A percentile compares a stretch with the other conserved stretches of the same genome.
Conservation (phyloP, 352 stramenopile species). For the Pythium volutum region DNA sequence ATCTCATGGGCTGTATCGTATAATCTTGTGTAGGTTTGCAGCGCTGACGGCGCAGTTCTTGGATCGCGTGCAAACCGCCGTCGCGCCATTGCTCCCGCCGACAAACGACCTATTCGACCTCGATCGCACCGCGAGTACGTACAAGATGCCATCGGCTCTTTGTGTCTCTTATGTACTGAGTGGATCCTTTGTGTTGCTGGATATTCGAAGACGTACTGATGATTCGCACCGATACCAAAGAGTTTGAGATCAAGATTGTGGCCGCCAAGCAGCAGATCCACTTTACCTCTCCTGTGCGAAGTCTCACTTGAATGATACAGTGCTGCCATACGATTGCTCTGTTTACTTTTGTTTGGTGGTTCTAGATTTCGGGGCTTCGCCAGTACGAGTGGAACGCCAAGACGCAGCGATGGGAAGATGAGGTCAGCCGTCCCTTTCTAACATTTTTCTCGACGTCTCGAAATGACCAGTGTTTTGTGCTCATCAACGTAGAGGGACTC, state of each 20-base stretch:
- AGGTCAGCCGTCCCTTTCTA: conserved; percentile 30
- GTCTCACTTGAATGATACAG: too few relatives aligned
- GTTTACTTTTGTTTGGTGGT: not conserved
- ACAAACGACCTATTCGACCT: conserved; percentile 60
- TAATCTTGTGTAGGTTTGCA: conserved; percentile 37
- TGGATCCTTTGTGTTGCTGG: not conserved
- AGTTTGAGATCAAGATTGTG: conserved; percentile 64
- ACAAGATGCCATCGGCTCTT: not conserved
- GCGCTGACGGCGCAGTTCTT: conserved; percentile 51
- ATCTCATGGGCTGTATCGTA: not conserved
- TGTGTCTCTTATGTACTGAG: not conserved
- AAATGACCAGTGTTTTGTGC: not conserved
- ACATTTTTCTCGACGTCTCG: not conserved
- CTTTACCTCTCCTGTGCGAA: conserved; percentile 54
- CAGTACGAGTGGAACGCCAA: conserved; percentile 75
- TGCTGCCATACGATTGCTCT: too few relatives aligned
- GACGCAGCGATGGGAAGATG: conserved; percentile 73
- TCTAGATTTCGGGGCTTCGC: conserved; percentile 65
- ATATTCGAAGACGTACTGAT: conserved; percentile 36
- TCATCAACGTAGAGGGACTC: conserved; percentile 42
- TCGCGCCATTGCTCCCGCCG: conserved; percentile 59
- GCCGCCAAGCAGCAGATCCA: conserved; percentile 64
- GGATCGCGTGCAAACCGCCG: conserved; percentile 55
- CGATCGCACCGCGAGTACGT: conserved; percentile 36
- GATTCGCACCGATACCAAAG: conserved; percentile 45